A percentile compares a stretch with the other conserved stretches of the same genome.
phyloP scores from a whole-genome alignment of 306 rosid genomes.

The Prunus davidiana region DNA sequence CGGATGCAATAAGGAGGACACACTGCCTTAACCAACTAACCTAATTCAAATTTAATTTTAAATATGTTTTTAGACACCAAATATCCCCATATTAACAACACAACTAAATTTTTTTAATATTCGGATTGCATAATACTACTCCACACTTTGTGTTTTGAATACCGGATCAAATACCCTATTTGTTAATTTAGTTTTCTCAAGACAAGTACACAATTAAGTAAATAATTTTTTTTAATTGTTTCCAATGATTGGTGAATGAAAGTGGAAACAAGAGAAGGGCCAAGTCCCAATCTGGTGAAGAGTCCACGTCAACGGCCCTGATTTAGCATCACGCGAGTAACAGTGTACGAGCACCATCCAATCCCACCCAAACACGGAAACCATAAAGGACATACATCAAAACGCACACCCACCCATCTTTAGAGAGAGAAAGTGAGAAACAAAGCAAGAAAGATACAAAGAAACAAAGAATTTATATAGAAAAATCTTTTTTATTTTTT shows the following conservation, averaged over 20 bases:
- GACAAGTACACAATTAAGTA: too few species aligned
- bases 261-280: too few species aligned
- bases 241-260: too few species aligned
- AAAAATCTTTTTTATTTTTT: neutral
- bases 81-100: too few species aligned
- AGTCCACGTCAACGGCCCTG: slow-evolving; percentile 24
- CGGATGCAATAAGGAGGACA: too few species aligned
- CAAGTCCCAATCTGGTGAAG: neutral
- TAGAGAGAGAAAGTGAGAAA: slow-evolving; percentile 19
- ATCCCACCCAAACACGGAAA: slow-evolving; percentile 25
- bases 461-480: neutral
- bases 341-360: neutral
- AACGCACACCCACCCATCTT: neutral
- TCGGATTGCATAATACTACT: too few species aligned
- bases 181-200: too few species aligned
- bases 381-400: slow-evolving; percentile 9
- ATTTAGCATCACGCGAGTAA: slow-evolving; percentile 11
- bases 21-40: fast-evolving
- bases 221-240: too few species aligned
- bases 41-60: fast-evolving
- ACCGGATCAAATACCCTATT: too few species aligned
- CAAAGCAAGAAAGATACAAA: slow-evolving; percentile 7
- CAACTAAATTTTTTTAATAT: too few species aligned
- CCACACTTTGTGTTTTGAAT: too few species aligned
- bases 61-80: too few species aligned